Evolutionary conservation across 2,329 filamentous ascomycete species (phyloP), one percentile per base, ranked within the genome.

Genomic region (Pezicula rhizophila): DNA sequence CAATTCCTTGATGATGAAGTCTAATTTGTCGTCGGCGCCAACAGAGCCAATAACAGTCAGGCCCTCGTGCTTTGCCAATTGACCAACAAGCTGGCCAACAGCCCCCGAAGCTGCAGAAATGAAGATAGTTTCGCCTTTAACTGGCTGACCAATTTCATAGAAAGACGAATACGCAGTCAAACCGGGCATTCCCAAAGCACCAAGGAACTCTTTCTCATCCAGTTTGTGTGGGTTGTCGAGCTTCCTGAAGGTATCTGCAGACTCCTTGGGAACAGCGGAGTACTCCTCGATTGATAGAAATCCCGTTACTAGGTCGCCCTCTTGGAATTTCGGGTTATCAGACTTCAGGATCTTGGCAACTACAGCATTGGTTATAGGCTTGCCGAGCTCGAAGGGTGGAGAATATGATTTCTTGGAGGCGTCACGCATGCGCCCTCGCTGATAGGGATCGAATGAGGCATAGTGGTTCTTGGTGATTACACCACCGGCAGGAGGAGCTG

Each of bases 361-460:
- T 46, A 72, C 75, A 56, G 67, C 67, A 68, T 84, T 91, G 56
- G 68, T 70, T 54, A 95, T 78, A 54, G 87, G 79, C 58, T 78
- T 68, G 64, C 76, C 74, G 42, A 87, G 66, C 14, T 74, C 64
- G 61, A 82, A 89, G 2, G 84, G 67, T 1, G 83, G 73, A 18
- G 73, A 65, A 72, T 90, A 93, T 8, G 86, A 89, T 69, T 85
- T 80, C 63, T 70, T 60, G 33, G 72, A 66, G 6, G 85, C 63
- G 42, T 74, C 68, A 42, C 88, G 83, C 86, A 95, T 91, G 57
- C 80, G 79, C 52, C 85, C 86, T 49, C 90, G 85, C 73, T 87
- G 81, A 72, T 95, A 95, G 2, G 89, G 89, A 67, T 95, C 89
- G 70, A 85, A 85, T 37, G 87, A 91, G 57, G 82, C 75, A 66